A percentile compares a stretch with the other conserved stretches of the same genome.
These are phyloP conservation scores for Penicillium bovifimosum DNA, from an alignment of 495 filamentous ascomycete genomes.

Conservation along the genomic window DNA sequence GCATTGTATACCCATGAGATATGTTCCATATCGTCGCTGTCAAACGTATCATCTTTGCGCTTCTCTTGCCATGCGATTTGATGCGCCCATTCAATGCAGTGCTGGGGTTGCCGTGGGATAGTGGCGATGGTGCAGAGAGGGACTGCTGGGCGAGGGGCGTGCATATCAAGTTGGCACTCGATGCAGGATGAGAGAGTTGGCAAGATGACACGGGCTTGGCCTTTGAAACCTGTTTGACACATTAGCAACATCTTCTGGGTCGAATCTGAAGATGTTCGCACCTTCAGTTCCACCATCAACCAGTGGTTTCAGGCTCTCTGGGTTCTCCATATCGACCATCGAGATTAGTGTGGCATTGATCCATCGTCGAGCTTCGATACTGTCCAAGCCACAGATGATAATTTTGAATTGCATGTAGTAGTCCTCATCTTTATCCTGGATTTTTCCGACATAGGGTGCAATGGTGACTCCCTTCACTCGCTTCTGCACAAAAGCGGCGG, in stretches of 20 bases:
- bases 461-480: constrained; percentile 87
- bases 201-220: constrained; percentile 87
- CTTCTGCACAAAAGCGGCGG: constrained; percentile 82
- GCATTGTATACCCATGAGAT: constrained; percentile 95
- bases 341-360: constrained; percentile 91
- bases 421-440: constrained; percentile 95
- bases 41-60: constrained; percentile 59
- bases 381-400: constrained; percentile 93
- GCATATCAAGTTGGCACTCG: constrained; percentile 98
- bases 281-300: constrained; percentile 97
- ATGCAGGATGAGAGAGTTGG: constrained; percentile 92
- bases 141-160: constrained; percentile 87
- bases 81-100: constrained; percentile 99
- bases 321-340: constrained; percentile 76
- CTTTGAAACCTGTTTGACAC: constrained; percentile 71
- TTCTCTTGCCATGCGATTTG: constrained; percentile 71
- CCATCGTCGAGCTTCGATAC: constrained; percentile 94
- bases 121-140: constrained; percentile 95
- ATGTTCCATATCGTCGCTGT: constrained; percentile 95
- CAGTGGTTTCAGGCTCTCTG: constrained; percentile 80
- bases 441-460: constrained; percentile 86
- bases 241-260: constrained; percentile 12
- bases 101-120: constrained; percentile 94
- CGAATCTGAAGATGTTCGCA: constrained; percentile 16
- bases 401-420: constrained; percentile 98